Evolutionary conservation across 352 stramenopile genomes (phyloP), one percentile per base, ranked within the genome.

Genomic region (Aphanomyces invadans): DNA sequence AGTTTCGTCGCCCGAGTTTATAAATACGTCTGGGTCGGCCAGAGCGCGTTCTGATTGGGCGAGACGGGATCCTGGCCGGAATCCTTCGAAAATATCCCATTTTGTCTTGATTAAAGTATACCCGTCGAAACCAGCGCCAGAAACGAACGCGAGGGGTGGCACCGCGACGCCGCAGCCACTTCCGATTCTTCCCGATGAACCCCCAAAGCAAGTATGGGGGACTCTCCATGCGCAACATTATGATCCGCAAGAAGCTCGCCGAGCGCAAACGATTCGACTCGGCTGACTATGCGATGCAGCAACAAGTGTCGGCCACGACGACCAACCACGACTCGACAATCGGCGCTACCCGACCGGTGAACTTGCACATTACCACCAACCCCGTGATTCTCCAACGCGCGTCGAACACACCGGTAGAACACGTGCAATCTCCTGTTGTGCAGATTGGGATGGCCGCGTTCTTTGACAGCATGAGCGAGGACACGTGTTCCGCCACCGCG

Each of bases 241-340:
- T 93, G 48, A 76, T 93, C 49, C 82, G 73, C 32, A 77, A 80
- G 51, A 88, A 88, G 51, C 73, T 93, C 23, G 74, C 65, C 25
- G 85, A 93, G 64, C 74, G 80, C 61, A 93, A 91, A 69, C 82
- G 79, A 3, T 93, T 89, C 62, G 85, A 93, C 73, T 93, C 85
- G 62, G 85, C 85, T 2, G 85, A 93, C 70, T 83, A 93, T 49
- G 82, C 82, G n/a, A 91, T 93, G 81, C 80, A 83, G 56, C 32
- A 21, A 46, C 36, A 17, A 38, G 21, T 2, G n/a, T n/a, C n/a
- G n/a, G n/a, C n/a, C 84, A 45, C 23, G 25, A 15, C 36, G 15
- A 42, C 36, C 21, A 52, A 52, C 12, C 4, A 25, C 44, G 44
- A 9, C 12, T n/a, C 12, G 21, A 52, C 44, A 29, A 33, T 21